Conservation (phyloP, 257 asterid species). For the Lycium barbarum region DNA sequence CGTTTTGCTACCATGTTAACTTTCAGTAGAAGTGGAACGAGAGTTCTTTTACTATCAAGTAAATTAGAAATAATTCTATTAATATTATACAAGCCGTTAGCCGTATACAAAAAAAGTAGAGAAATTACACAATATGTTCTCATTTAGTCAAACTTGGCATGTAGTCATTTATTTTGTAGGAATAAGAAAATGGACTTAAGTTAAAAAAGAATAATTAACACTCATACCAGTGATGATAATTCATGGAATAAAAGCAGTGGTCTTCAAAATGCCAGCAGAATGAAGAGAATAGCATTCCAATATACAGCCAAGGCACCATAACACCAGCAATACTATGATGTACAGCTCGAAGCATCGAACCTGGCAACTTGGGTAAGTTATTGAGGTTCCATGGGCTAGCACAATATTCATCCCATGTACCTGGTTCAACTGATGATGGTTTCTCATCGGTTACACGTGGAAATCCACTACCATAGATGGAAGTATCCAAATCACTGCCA, state of each 20-base stretch:
- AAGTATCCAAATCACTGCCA: constrained; percentile 96
- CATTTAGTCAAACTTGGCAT: background rate
- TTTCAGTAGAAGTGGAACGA: background rate
- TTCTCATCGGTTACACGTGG: constrained; percentile 66
- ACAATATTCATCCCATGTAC: constrained; percentile 82
- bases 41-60: background rate
- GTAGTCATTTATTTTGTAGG: background rate
- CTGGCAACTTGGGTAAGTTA: constrained; percentile 89
- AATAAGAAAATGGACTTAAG: background rate
- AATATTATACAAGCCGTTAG: background rate
- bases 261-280: constrained; percentile 99
- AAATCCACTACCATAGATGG: constrained; percentile 91
- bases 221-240: constrained; percentile 92
- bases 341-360: constrained; percentile 88
- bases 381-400: constrained; percentile 92
- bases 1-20: background rate
- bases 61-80: background rate
- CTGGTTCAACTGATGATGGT: constrained; percentile 59
- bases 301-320: constrained; percentile 97
- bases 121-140: background rate
- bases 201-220: background rate
- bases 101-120: background rate
- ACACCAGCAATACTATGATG: constrained; percentile 94
- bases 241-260: constrained; percentile 97
- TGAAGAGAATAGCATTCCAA: constrained; percentile 94